Conservation (phyloP, 2,329 filamentous ascomycete genomes). For the Emmonsia crescens region DNA sequence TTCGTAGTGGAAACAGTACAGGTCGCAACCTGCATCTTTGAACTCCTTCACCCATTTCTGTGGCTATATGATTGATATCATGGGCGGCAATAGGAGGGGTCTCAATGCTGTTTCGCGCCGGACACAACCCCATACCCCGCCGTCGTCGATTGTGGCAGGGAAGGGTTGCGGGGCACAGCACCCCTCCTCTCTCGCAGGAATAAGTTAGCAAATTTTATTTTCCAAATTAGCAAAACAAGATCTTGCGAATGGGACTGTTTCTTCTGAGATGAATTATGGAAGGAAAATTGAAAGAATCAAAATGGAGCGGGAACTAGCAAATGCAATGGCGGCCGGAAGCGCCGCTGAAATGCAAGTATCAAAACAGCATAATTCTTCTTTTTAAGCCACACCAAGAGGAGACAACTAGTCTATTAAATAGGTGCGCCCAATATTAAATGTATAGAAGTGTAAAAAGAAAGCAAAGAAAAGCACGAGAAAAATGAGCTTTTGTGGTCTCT, state of each 20-base stretch:
- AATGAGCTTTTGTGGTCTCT: no score
- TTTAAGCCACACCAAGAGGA: background rate
- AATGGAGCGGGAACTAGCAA: background rate
- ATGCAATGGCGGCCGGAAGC: background rate
- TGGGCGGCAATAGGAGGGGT: background rate
- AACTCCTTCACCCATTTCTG: constrained; percentile 98
- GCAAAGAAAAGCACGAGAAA: background rate
- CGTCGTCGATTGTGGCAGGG: background rate
- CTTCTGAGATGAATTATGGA: background rate
- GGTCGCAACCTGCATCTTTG: constrained; percentile 82
- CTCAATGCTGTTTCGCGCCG: background rate
- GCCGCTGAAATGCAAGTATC: background rate
- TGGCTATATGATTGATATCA: constrained; percentile 46
- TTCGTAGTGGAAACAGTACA: constrained; percentile 99
- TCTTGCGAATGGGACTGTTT: background rate
- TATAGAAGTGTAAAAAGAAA: background rate
- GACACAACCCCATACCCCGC: background rate
- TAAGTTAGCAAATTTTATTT: background rate
- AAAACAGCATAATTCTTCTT: background rate
- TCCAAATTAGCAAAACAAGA: background rate
- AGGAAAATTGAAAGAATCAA: background rate
- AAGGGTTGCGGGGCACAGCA: background rate
- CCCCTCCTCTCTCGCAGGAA: background rate
- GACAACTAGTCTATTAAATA: background rate
- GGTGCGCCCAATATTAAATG: background rate